These are phyloP conservation scores for Coemansia sp. DNA, from an alignment of 192 early-diverging fungal genomes.

Conservation along the genomic window DNA sequence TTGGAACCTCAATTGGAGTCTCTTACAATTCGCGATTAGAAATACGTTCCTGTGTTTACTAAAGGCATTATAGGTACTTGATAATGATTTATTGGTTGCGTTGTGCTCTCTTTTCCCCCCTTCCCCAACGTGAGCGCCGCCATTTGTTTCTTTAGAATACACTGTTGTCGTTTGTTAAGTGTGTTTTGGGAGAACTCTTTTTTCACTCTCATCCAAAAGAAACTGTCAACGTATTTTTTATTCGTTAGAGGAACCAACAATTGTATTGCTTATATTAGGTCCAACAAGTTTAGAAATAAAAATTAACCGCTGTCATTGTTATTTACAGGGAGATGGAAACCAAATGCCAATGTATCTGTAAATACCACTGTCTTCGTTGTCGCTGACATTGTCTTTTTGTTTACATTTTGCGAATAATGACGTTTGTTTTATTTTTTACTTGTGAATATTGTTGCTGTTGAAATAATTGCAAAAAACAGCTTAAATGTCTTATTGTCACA, in stretches of 20 bases:
- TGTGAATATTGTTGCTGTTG: neutral
- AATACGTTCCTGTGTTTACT: neutral
- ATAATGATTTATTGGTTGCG: neutral
- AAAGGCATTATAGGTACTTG: neutral
- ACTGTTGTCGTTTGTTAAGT: neutral
- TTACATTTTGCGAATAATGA: neutral
- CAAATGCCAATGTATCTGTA: neutral
- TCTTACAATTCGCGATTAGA: constrained; percentile 4
- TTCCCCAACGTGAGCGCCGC: constrained; percentile 29
- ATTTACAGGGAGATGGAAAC: neutral
- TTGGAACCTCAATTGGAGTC: neutral
- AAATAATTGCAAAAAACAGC: neutral
- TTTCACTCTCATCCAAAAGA: neutral
- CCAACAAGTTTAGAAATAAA: neutral
- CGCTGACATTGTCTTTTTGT: neutral
- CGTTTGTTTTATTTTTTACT: neutral
- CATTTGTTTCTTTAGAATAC: neutral
- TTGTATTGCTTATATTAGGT: neutral
- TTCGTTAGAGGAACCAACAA: neutral
- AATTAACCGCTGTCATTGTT: constrained; percentile 2
- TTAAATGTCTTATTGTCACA: neutral
- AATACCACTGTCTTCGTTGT: neutral
- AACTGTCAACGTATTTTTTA: neutral
- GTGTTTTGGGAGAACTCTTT: neutral
- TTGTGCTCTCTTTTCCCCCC: constrained; percentile 1